Percentiles rank a stretch among this genome's conserved stretches.
Evolutionary conservation across 495 filamentous ascomycete genomes (phyloP).

Genomic region (Penicillium manginii): DNA sequence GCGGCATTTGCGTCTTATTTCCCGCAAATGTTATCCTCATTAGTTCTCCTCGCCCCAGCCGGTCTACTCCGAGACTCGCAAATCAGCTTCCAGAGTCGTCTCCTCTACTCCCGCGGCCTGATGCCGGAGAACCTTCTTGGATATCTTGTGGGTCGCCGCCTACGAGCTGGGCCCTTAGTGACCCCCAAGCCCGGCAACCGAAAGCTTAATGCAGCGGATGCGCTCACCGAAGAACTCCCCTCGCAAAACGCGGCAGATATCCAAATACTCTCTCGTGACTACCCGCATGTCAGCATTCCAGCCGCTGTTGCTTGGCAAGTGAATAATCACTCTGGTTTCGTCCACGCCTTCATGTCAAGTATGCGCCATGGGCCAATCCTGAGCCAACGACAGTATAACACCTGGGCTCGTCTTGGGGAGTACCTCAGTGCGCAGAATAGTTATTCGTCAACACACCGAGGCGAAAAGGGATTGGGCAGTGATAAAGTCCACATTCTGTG

Average conservation of each 20-base stretch:
- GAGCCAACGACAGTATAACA: conserved; percentile 46
- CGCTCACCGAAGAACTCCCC: conserved; percentile 43
- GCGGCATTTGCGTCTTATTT: conserved; percentile 75
- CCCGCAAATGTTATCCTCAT: conserved; percentile 63
- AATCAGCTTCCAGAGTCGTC: conserved; percentile 58
- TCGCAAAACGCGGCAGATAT: conserved; percentile 37
- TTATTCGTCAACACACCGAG: conserved; percentile 19
- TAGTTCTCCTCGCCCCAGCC: conserved; percentile 75
- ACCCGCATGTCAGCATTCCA: conserved; percentile 49
- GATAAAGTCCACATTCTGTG: conserved; percentile 59
- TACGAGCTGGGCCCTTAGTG: conserved; percentile 50
- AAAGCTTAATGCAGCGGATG: conserved; percentile 38
- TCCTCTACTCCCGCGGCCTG: conserved; percentile 63
- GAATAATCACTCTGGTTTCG: conserved; percentile 56
- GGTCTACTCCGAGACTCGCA: conserved; percentile 72
- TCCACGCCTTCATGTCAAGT: conserved; percentile 60
- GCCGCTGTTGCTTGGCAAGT: conserved; percentile 60
- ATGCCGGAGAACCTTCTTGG: conserved; percentile 61
- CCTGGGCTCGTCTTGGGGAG: conserved; percentile 61
- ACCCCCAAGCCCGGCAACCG: conserved; percentile 39
- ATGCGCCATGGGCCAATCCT: conserved; percentile 61
- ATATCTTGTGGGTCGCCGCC: conserved; percentile 56
- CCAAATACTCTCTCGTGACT: conserved; percentile 47
- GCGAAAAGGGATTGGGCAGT: conserved; percentile 38
- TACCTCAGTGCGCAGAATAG: conserved; percentile 50